These are phyloP conservation scores for Phytopythium cucurbitacearum DNA, from an alignment of 352 stramenopile species.

Conservation along the genomic window DNA sequence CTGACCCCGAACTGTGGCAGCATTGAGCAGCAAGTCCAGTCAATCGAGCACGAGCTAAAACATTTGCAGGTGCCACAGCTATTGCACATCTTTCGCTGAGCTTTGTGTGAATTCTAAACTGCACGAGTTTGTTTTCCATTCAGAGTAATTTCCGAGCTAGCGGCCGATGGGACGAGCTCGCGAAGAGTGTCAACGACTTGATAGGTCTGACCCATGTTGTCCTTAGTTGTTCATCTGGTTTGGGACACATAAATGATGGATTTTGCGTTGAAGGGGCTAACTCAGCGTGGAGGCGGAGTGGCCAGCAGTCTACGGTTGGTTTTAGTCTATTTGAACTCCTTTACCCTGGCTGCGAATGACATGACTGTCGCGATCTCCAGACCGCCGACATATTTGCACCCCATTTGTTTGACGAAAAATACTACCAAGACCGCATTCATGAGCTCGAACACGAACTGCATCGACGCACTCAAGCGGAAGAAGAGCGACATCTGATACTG, in stretches of 20 bases:
- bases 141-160: no score
- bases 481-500: constrained; percentile 18
- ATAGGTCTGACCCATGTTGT: no score
- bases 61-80: neutral
- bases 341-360: neutral
- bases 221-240: no score
- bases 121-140: no score
- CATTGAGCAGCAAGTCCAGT: neutral
- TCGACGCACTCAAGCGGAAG: constrained; percentile 16
- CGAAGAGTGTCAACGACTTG: no score
- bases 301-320: neutral
- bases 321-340: neutral
- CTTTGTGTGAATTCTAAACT: no score
- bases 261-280: no score
- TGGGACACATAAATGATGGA: no score
- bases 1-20: neutral
- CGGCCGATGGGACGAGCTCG: no score
- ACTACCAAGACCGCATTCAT: constrained; percentile 17
- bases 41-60: neutral
- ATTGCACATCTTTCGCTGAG: no score
- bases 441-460: constrained; percentile 26
- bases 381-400: neutral
- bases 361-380: no score
- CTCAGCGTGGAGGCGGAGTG: neutral
- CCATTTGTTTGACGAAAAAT: constrained; percentile 12